phyloP scores from a whole-genome alignment of 768 basidiomycete genomes.

The Cystofilobasidium bisporidii region DNA sequence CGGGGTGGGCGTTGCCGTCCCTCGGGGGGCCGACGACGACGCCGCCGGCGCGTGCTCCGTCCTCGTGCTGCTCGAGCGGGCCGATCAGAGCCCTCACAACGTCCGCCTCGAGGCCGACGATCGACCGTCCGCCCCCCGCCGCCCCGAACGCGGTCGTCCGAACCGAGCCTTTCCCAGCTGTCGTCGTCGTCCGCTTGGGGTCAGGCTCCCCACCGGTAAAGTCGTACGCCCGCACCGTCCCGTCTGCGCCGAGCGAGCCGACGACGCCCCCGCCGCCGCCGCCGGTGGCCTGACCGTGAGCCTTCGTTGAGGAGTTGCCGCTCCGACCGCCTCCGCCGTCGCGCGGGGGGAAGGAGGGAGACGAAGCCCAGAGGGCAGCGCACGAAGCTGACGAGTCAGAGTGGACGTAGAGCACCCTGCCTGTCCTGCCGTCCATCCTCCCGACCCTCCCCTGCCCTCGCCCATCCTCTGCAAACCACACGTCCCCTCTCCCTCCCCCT shows the following conservation, averaged over 20 bases:
- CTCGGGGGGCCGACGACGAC: slow-evolving; percentile 23
- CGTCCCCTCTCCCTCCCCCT: no score
- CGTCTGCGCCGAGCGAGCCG: slow-evolving; percentile 67
- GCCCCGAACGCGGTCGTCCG: slow-evolving; percentile 55
- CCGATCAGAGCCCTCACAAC: no score
- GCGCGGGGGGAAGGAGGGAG: no score
- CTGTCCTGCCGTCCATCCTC: slow-evolving; percentile 11
- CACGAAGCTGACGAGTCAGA: slow-evolving; percentile 7
- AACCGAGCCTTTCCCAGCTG: slow-evolving; percentile 57
- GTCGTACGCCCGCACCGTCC: slow-evolving; percentile 41
- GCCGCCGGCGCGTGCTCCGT: no score
- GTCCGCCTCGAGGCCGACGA: slow-evolving; percentile 10
- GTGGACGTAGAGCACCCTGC: slow-evolving; percentile 17
- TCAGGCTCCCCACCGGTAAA: slow-evolving; percentile 44
- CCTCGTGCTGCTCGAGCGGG: no score
- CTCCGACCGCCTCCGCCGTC: no score
- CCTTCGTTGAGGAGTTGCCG: no score
- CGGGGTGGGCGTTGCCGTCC: slow-evolving; percentile 1
- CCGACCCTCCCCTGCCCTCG: slow-evolving; percentile 54
- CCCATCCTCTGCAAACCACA: slow-evolving; percentile 48
- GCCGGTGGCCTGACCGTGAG: no score
- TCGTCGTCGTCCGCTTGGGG: slow-evolving; percentile 55
- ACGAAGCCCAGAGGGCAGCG: background rate
- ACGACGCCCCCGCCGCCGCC: slow-evolving; percentile 60
- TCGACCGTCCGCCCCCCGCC: background rate